Base-by-base conservation (phyloP, 495 filamentous ascomycete genomes). In the Niebla homalea region DNA sequence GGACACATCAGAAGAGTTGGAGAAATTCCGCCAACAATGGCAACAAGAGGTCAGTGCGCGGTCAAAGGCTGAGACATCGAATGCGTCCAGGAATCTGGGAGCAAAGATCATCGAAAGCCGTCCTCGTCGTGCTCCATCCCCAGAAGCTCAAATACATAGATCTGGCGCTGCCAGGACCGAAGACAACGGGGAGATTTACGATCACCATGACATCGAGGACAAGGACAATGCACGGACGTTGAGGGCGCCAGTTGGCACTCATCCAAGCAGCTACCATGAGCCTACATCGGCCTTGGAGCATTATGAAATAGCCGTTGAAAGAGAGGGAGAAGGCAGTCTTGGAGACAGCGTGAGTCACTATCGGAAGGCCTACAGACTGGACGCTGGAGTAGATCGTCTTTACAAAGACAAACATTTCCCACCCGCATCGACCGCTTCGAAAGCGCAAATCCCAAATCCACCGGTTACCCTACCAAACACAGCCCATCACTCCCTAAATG, bases 321-420 rank as follows among this genome's bases (percentile, higher is more conserved):
- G 77, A 59, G 93, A 97, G 66, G 73, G 72, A 0, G 79, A 81
- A 50, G 92, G 92, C 0, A 90, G 74, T 49, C 68, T 97, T 18
- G 90, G 92, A 4, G 92, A 97, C 54, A 96, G 92, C 64, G 59
- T 98, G 41, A 79, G 74, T 52, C 78, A 92, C 53, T 97, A 98
- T 61, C 77, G 92, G 48, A 87, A 86, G 60, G 92, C 92, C 3
- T 97, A 89, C 59, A 76, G 81, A 58, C 76, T 97, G 63, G 92
- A 96, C 61, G 71, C 84, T 20, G 66, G 67, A 22, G 90, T 96
- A 32, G 87, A 96, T 65, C 77, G 86, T 55, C 73, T 77, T 37
- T 98, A 94, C 68, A 84, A 83, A 54, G 79, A 84, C 55, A 96
- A 98, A 68, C 81, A 96, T 68, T 98, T 89, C 60, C 83, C 80